A percentile compares a stretch with the other conserved stretches of the same genome.
Conservation (phyloP, 345 rosid species). For the Eucalyptus caleyi region DNA sequence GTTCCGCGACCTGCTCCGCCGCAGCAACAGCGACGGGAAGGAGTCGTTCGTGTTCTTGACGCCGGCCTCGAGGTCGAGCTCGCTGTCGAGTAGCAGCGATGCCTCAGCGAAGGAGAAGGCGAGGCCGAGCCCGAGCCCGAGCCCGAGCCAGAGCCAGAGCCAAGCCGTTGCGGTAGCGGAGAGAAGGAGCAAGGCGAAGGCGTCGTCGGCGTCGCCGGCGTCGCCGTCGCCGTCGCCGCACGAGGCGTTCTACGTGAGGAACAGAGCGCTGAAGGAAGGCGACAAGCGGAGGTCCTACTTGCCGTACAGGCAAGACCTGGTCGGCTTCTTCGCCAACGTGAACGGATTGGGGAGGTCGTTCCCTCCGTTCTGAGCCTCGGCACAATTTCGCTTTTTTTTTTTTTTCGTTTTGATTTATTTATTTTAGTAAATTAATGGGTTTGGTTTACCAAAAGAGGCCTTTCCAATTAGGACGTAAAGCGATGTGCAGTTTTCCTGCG, state of each 20-base stretch:
- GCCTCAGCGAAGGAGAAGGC: not conserved
- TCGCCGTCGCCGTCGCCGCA: slow-evolving; percentile 19
- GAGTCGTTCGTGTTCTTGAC: slow-evolving; percentile 26
- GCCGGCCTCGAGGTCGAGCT: not conserved
- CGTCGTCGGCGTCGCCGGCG: not conserved
- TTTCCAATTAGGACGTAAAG: not conserved
- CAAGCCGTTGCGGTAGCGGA: not conserved
- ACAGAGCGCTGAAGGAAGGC: slow-evolving; percentile 40
- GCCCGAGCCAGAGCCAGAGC: not conserved
- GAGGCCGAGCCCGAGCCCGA: not conserved
- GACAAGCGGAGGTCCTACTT: slow-evolving; percentile 52
- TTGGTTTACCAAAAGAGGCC: not conserved
- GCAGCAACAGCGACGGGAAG: slow-evolving; percentile 74
- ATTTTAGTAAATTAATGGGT: not conserved
- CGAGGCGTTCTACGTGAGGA: slow-evolving; percentile 59
- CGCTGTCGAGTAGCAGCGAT: not conserved
- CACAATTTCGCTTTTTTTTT: not conserved
- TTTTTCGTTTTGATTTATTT: not conserved
- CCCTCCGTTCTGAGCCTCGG: slow-evolving; percentile 16
- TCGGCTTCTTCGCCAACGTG: slow-evolving; percentile 44
- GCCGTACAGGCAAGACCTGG: slow-evolving; percentile 60
- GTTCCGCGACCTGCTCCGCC: slow-evolving; percentile 42
- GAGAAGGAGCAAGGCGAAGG: not conserved
- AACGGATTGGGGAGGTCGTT: slow-evolving; percentile 15
- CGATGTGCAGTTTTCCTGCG: not conserved